Base-by-base conservation (phyloP, 305 asterid genomes). In the Fraxinus albicans region DNA sequence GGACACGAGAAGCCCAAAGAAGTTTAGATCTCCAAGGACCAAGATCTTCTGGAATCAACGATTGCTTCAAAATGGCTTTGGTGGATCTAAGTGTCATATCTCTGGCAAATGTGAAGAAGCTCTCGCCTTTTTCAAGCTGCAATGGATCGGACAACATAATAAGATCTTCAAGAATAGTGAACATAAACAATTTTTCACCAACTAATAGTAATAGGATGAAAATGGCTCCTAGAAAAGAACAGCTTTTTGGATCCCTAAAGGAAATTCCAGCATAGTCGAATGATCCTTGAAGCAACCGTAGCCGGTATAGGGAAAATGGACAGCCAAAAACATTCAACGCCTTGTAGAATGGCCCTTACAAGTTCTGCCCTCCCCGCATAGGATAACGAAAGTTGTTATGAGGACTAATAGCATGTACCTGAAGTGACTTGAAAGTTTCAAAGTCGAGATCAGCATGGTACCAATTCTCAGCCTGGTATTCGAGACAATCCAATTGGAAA, bases 391-490 rank as follows among this genome's bases (percentile, higher is more conserved):
- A 58, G 27, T 33, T 60, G 73, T 6, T 40, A 76, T n/a, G 50
- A 34, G 40, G 29, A 74, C 27, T 73, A 72, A 86, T 35, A 73
- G 60, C 70, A 82, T 47, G 36, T 85, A 95, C 99, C 99, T 94
- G 99, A 84, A 94, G 99, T 83, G 86, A 80, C 90, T 91, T 91
- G 87, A 94, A 96, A 27, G 99, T 96, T 88, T 96, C 99, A 70
- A 93, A 91, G 88, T 94, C 98, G 36, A 96, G 98, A 93, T 96
- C 99, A 0, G 99, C 99, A 84, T 96, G 99, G 81, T 89, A 91
- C 98, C 98, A 96, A 85, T 94, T 96, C 73, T 91, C 97, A 29
- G 91, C 86, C 87, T 95, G 91, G 85, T 96, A 96, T 77, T 96
- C 98, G 29, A 96, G 94, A 86, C 98, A 93, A 86, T 96, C 99